Evolutionary conservation across 805 yeast species (phyloP), one percentile per base, ranked within the genome.

Genomic region (Blastobotrys attinorum): DNA sequence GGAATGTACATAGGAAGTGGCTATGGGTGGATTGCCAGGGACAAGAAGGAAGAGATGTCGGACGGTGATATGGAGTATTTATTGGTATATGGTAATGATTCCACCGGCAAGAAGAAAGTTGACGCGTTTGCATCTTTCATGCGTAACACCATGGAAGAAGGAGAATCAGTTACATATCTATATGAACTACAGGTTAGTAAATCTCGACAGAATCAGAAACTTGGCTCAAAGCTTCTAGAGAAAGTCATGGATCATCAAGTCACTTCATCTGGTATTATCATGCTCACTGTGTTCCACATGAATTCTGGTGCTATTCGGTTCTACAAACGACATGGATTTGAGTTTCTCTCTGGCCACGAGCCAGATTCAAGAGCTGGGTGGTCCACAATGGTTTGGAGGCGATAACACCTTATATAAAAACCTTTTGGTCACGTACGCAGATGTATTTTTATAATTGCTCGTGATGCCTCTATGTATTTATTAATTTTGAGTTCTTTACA

Each of bases 381-480:
- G 44, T 42, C 60, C 65, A 42, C 65, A 61, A 13, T 22, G 20
- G 11, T 45, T 23, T 3, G 31, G 37, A n/a, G n/a, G n/a, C n/a
- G n/a, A n/a, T n/a, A n/a, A n/a, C n/a, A n/a, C n/a, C n/a, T n/a
- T n/a, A n/a, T n/a, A n/a, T n/a, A n/a, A n/a, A n/a, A n/a, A n/a
- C n/a, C n/a, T n/a, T n/a, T n/a, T n/a, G n/a, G n/a, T n/a, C n/a
- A n/a, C n/a, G n/a, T n/a, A n/a, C n/a, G n/a, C n/a, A n/a, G n/a
- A n/a, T n/a, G n/a, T n/a, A n/a, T n/a, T n/a, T n/a, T n/a, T n/a
- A n/a, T n/a, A n/a, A n/a, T n/a, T n/a, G n/a, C n/a, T n/a, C n/a
- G n/a, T n/a, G n/a, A n/a, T n/a, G n/a, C n/a, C n/a, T n/a, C n/a
- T n/a, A n/a, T n/a, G n/a, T n/a, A n/a, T n/a, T n/a, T n/a, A n/a